Evolutionary conservation across 352 stramenopile genomes (phyloP), one percentile per base, ranked within the genome.

Genomic region (Phytopythium cucurbitacearum): DNA sequence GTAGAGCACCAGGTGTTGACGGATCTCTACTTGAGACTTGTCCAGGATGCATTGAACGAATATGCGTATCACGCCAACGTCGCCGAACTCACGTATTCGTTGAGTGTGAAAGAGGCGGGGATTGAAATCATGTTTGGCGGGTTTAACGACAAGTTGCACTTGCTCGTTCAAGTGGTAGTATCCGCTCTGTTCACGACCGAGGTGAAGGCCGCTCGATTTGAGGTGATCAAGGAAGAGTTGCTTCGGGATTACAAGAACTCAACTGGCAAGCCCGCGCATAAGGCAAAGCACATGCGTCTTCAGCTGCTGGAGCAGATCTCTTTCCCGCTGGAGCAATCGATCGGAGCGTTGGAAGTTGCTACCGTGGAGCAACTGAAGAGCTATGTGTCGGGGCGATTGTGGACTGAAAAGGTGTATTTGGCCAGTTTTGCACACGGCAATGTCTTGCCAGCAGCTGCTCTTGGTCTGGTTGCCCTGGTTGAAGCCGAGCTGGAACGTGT

Each of bases 351-450:
- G 0, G 65, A 89, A 39, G 49, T 50, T 8, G 42, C 62, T 8
- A 87, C 72, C 0, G 49, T 73, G 1, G 62, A 73, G 7, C 58
- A 65, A 4, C 58, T 93, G 0, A 62, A 65, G 1, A 16, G 32
- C 0, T 93, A 81, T 33, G 56, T 80, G 4, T 56, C 62, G 8
- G 70, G 50, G 3, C 51, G 60, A 3, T 53, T 94, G 4, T 94
- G 82, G 82, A 50, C 53, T 43, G 56, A 59, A 11, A 73, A 73
- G 10, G 71, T 64, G 4, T 76, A 73, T 52, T 42, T 92, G 5
- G 66, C 73, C 2, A 81, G 68, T 16, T 84, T 95, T 53, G 81
- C 73, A 4, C 80, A 95, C 46, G 85, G 85, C 16, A 95, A 95
- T 51, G 60, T 93, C 42, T 62, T 72, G 0, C 37, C 57, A 34